Conservation (phyloP, 768 basidiomycete species). For the Leccinellum rugosiceps region DNA sequence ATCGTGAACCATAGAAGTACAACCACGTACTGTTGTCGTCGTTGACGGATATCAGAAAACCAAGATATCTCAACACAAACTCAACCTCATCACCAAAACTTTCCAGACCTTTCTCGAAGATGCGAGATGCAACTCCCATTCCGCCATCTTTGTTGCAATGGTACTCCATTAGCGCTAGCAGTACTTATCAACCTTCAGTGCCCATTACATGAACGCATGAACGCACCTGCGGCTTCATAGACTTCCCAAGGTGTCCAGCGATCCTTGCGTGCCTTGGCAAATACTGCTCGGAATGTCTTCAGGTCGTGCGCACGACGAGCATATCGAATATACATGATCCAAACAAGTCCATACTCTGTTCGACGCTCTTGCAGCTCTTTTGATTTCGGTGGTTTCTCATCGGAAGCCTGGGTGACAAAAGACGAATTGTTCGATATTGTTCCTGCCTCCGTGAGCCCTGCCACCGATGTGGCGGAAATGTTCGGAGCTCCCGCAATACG, state of each 20-base stretch:
- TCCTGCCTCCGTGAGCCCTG: slow-evolving; percentile 29
- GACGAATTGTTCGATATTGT: slow-evolving; percentile 41
- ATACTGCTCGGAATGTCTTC: slow-evolving; percentile 72
- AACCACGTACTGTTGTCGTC: slow-evolving; percentile 83
- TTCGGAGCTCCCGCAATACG: slow-evolving; percentile 25
- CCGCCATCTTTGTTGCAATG: slow-evolving; percentile 78
- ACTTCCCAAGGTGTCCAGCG: slow-evolving; percentile 87
- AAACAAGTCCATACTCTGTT: slow-evolving; percentile 74
- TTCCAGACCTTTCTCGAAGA: slow-evolving; percentile 93
- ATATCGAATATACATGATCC: slow-evolving; percentile 93
- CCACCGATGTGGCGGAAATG: slow-evolving; percentile 2
- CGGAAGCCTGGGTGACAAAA: slow-evolving; percentile 49
- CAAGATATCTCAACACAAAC: slow-evolving; percentile 84
- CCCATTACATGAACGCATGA: background rate
- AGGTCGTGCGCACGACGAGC: slow-evolving; percentile 84
- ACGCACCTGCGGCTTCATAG: slow-evolving; percentile 83
- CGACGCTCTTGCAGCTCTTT: slow-evolving; percentile 54
- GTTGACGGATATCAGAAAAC: slow-evolving; percentile 91
- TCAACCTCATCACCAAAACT: slow-evolving; percentile 78
- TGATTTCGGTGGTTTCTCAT: slow-evolving; percentile 50
- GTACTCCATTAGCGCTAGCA: slow-evolving; percentile 88
- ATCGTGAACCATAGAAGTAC: background rate
- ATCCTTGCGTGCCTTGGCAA: slow-evolving; percentile 77
- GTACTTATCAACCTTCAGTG: slow-evolving; percentile 5
- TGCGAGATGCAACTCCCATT: slow-evolving; percentile 74